Evolutionary conservation across 768 basidiomycete genomes (phyloP), one percentile per base, ranked within the genome.

Genomic region (Hericium coralloides): DNA sequence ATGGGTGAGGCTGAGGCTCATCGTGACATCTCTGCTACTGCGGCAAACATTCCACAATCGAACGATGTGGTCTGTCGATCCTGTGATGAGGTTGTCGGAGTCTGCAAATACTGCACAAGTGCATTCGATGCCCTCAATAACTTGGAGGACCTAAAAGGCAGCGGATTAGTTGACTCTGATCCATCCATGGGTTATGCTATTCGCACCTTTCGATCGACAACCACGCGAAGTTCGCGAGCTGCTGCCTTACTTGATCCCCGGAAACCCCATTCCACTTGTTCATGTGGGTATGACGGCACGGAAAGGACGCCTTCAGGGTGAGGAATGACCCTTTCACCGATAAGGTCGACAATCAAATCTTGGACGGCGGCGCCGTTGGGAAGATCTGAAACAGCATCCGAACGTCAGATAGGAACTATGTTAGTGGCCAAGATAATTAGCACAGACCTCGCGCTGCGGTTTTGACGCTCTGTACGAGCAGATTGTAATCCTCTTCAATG

Each of bases 41-140:
- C 52, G 43, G 12, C 69, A 69, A 9, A 88, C 60, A 59, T 76
- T 84, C 94, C 94, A 97, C 26, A 94, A 70, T 4, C 90, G 82
- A n/a, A 97, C 82, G 10, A 84, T 86, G 58, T 85, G 83, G 65
- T 92, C 89, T 45, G 79, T 79, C 14, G 85, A 88, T 2, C 92
- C 92, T 1, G 92, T 94, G 15, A 90, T 81, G 14, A 97, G 75
- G 38, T 80, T 82, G 20, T 77, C 78, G 7, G 78, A 70, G 66
- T 93, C 89, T 1, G 90, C 85, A 64, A 95, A 93, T 2, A 76
- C 75, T 2, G 89, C 92, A 55, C 89, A 90, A 12, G 78, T 83
- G 57, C 85, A 85, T 49, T 74, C 80, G 2, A 83, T 79, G 18
- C 82, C 80, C 65, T 97, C 94, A 15, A 92, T 76, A 12, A 88